Percentiles rank a stretch among this genome's conserved stretches.
Evolutionary conservation across 495 filamentous ascomycete species (phyloP).

Genomic region (Penicillium goetzii): DNA sequence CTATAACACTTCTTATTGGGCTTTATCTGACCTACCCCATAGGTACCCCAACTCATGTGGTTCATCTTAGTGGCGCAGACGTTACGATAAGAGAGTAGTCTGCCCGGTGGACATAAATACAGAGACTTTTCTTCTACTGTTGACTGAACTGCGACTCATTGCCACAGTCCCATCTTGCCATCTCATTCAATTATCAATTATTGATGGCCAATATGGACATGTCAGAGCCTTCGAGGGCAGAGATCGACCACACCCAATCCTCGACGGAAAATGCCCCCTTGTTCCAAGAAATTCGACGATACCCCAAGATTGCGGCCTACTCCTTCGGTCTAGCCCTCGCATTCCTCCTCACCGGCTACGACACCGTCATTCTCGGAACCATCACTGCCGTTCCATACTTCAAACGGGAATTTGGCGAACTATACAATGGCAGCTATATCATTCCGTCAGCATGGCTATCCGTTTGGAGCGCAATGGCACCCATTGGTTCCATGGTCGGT

Average conservation of each 20-base stretch:
- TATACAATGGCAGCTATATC: slow-evolving; percentile 39
- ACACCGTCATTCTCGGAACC: slow-evolving; percentile 48
- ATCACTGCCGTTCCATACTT: slow-evolving; percentile 49
- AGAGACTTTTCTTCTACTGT: background rate
- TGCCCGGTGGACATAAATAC: background rate
- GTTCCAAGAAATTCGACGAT: slow-evolving; percentile 18
- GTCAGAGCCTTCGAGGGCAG: background rate
- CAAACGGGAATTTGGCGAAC: slow-evolving; percentile 43
- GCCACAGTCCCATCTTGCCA: background rate
- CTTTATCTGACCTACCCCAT: background rate
- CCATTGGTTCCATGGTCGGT: slow-evolving; percentile 45
- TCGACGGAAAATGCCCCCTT: slow-evolving; percentile 6
- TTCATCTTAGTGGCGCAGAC: background rate
- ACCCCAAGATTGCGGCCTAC: slow-evolving; percentile 32
- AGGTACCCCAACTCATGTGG: background rate
- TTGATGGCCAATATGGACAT: background rate
- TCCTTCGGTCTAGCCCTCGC: slow-evolving; percentile 32
- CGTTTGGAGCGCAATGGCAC: slow-evolving; percentile 46
- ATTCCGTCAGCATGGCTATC: slow-evolving; percentile 51
- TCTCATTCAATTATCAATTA: background rate
- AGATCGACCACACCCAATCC: slow-evolving; percentile 1
- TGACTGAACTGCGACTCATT: background rate
- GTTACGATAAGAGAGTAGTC: background rate
- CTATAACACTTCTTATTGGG: background rate
- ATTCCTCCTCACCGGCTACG: slow-evolving; percentile 49